Conservation (phyloP, 129 eudicot genomes). For the Lonicera japonica region DNA sequence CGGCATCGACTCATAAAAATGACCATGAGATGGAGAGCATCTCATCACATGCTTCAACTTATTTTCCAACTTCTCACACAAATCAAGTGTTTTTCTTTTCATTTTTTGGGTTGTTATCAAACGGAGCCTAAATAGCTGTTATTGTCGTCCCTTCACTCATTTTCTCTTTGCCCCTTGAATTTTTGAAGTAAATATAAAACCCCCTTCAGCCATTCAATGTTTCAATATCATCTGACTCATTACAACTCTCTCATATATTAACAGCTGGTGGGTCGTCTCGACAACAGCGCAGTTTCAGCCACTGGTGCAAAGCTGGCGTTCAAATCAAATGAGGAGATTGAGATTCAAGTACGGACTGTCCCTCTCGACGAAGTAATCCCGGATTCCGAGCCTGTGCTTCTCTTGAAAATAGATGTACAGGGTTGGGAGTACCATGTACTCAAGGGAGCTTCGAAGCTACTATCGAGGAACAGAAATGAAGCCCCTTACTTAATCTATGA, state of each 20-base stretch:
- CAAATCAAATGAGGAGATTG: constrained; percentile 89
- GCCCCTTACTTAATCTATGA: constrained; percentile 96
- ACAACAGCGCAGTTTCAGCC: constrained; percentile 96
- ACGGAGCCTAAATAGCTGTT: no score
- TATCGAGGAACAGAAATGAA: constrained; percentile 76
- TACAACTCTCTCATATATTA: not conserved
- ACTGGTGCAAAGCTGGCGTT: constrained; percentile 90
- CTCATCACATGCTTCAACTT: no score
- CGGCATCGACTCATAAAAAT: no score
- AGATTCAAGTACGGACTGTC: constrained; percentile 62
- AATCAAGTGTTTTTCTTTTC: no score
- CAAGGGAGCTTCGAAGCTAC: constrained; percentile 72
- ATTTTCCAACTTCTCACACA: no score
- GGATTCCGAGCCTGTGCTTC: constrained; percentile 57
- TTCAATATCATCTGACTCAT: no score
- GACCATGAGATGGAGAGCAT: no score
- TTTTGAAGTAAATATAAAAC: no score
- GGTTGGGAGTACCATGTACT: constrained; percentile 98
- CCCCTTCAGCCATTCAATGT: no score
- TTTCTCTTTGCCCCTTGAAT: no score
- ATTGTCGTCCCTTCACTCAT: no score
- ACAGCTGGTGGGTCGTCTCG: constrained; percentile 91
- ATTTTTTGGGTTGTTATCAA: no score
- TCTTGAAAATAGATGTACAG: constrained; percentile 89
- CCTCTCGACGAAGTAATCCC: constrained; percentile 75